Evolutionary conservation across 2,329 filamentous ascomycete species (phyloP), one percentile per base, ranked within the genome.

Genomic region (Xylaria sp.): DNA sequence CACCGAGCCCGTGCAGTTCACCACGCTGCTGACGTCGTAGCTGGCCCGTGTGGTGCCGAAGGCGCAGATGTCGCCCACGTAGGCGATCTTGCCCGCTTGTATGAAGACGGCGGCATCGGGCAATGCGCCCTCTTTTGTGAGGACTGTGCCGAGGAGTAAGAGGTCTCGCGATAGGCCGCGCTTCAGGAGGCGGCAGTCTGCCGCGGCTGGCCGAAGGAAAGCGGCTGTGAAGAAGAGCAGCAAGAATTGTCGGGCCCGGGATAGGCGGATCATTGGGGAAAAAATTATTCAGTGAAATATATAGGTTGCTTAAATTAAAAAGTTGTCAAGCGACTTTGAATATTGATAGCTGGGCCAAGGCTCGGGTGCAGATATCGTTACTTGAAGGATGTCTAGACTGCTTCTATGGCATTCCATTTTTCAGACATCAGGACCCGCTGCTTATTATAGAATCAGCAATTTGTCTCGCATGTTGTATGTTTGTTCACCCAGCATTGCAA

Each of bases 91-190:
- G 56, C 77, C 78, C 0, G 76, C 74, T 6, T 75, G 74, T 0
- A 80, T 48, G 36, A 74, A 72, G 20, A 80, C 66, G 33, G 72
- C 72, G 62, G 75, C 73, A 46, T 75, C 71, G 1, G 15, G 10
- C 15, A 62, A 46, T 7, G 75, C 76, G 7, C 74, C 74, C 12
- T 76, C 70, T 1, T 72, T 54, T 0, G 78, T 86, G 82, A 70
- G 78, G 49, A 79, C 73, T 1, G 81, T 86, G 46, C 84, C 84
- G 8, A 81, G 79, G 0, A 86, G 77, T 39, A 75, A n/a, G 2
- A 75, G 56, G 8, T 69, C 69, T 2, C 33, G 20, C 3, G 69
- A 70, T 31, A 69, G 49, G 5, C 73, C 74, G 23, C 66, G 68
- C 18, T 23, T 65, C 62, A 65, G 48, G 43, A 75, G n/a, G 18